Percentiles rank a stretch among this genome's conserved stretches.
phyloP scores from a whole-genome alignment of 192 early-diverging fungal genomes.

The Coemansia sp. region DNA sequence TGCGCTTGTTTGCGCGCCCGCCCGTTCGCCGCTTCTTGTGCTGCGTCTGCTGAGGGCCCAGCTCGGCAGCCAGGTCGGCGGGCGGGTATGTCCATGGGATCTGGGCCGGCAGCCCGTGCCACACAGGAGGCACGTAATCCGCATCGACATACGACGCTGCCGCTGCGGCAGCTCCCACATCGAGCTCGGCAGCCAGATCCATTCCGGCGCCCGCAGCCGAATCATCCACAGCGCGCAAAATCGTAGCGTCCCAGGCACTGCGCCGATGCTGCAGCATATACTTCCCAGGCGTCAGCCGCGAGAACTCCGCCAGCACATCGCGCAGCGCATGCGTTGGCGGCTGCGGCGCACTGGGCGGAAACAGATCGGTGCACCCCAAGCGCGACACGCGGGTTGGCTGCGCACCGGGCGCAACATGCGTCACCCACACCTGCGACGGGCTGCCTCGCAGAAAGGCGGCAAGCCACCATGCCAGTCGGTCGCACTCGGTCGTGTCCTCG shows the following conservation, averaged over 20 bases:
- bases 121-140: constrained; percentile 40
- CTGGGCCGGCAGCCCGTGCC: constrained; percentile 30
- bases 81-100: constrained; percentile 46
- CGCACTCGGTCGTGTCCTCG: constrained; percentile 33
- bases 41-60: constrained; percentile 4
- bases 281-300: constrained; percentile 15
- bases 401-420: constrained; percentile 22
- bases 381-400: constrained; percentile 10
- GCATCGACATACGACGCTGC: constrained; percentile 22
- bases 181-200: constrained; percentile 31
- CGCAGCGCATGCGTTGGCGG: constrained; percentile 40
- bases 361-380: constrained; percentile 19
- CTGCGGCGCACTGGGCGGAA: constrained; percentile 11
- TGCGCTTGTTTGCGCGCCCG: constrained; percentile 3
- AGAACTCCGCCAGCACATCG: constrained; percentile 25
- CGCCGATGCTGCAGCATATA: constrained; percentile 43
- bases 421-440: constrained; percentile 46
- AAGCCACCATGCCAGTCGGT: constrained; percentile 50
- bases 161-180: background rate
- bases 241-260: constrained; percentile 47
- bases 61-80: constrained; percentile 12
- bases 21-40: constrained; percentile 1
- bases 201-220: constrained; percentile 11
- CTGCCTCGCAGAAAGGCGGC: constrained; percentile 39
- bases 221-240: constrained; percentile 31